Conservation (phyloP, 441 rosid species). For the Populus hybrid region DNA sequence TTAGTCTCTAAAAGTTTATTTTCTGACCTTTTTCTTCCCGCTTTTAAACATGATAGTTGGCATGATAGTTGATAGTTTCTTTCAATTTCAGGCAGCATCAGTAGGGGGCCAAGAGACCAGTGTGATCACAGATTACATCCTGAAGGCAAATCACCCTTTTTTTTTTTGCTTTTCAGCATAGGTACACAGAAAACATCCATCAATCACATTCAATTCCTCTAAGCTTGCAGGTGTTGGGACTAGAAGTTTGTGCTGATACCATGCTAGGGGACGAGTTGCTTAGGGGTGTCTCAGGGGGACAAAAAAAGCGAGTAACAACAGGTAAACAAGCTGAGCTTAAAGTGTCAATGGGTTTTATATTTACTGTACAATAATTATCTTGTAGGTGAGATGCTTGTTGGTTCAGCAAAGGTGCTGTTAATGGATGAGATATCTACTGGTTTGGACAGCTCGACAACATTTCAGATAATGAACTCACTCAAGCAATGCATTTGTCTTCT, state of each 20-base stretch:
- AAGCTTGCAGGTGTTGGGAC: conserved; percentile 56
- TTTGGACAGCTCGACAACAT: conserved; percentile 71
- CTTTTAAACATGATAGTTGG: not conserved
- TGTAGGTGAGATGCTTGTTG: conserved; percentile 77
- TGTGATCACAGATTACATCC: conserved; percentile 60
- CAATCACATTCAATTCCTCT: not conserved
- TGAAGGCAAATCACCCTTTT: conserved; percentile 28
- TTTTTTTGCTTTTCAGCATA: not conserved
- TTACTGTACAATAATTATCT: not conserved
- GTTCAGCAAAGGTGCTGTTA: conserved; percentile 56
- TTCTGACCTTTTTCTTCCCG: not conserved
- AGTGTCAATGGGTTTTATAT: not conserved
- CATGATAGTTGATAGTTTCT: not conserved
- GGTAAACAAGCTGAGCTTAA: conserved; percentile 29
- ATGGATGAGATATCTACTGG: conserved; percentile 90
- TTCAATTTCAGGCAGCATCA: conserved; percentile 42
- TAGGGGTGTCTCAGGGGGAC: conserved; percentile 86
- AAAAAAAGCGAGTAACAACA: conserved; percentile 15
- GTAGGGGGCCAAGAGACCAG: conserved; percentile 51
- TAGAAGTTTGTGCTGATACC: conserved; percentile 73
- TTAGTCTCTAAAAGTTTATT: no score
- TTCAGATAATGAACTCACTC: conserved; percentile 59
- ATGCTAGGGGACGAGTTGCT: conserved; percentile 76
- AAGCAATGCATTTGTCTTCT: conserved; percentile 56
- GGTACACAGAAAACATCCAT: not conserved